Conservation (phyloP, 2,329 filamentous ascomycete genomes). For the Aspergillus oerlinghausenensis region DNA sequence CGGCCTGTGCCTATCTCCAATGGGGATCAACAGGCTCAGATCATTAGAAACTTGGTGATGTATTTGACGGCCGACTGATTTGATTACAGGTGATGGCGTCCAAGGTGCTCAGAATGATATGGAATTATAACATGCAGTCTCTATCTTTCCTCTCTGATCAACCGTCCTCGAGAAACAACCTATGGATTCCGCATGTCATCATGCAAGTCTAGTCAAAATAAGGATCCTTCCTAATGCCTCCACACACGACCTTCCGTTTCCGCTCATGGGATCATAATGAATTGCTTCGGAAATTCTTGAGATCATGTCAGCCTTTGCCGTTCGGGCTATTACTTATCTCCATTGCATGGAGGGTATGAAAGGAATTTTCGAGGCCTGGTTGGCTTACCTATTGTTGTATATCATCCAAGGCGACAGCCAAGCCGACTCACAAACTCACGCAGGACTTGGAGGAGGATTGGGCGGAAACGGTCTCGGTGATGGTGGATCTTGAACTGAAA, state of each 20-base stretch:
- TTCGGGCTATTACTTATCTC: neutral
- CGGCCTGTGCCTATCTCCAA: neutral
- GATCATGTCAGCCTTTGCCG: neutral
- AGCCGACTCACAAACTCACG: conserved; percentile 13
- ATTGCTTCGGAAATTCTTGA: neutral
- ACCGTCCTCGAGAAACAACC: neutral
- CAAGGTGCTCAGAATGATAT: neutral
- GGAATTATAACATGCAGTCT: neutral
- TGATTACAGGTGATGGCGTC: neutral
- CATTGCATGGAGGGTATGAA: neutral
- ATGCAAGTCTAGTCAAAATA: neutral
- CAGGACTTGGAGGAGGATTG: conserved; percentile 39
- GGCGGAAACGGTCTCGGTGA: conserved; percentile 34
- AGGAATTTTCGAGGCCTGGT: neutral
- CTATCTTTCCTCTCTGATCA: neutral
- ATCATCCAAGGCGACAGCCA: neutral
- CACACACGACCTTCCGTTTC: neutral
- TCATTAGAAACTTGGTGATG: neutral
- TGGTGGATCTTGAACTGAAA: conserved; percentile 21
- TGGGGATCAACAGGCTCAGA: neutral
- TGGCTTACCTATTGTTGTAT: neutral
- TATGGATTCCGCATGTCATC: neutral
- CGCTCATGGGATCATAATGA: neutral
- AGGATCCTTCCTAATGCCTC: neutral
- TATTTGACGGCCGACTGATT: neutral